Evolutionary conservation across 1,284 basidiomycete species (phyloP).

Genomic region (Cerrena zonata): DNA sequence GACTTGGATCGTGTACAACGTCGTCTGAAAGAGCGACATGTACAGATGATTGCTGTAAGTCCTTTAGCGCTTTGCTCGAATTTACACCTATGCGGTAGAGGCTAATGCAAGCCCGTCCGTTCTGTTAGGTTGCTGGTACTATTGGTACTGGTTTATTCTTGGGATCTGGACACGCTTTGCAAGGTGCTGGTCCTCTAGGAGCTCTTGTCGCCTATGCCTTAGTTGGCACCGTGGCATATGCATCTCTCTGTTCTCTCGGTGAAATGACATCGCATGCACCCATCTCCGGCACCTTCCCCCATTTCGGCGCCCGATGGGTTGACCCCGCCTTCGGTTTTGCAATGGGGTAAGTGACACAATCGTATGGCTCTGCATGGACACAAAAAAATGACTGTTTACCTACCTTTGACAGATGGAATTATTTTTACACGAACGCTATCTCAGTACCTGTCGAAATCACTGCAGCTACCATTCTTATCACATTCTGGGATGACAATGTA

Average conservation of each 20-base stretch:
- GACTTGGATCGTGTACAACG: conserved; percentile 61
- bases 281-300: conserved; percentile 69
- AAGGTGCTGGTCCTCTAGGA: conserved; percentile 52
- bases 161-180: conserved; percentile 63
- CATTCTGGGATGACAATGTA: conserved; percentile 71
- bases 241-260: conserved; percentile 59
- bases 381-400: not conserved
- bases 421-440: conserved; percentile 51
- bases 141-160: conserved; percentile 79
- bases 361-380: not conserved
- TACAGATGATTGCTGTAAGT: conserved; percentile 53
- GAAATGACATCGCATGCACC: conserved; percentile 71
- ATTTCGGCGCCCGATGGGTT: conserved; percentile 67
- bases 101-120: conserved; percentile 1
- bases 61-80: conserved; percentile 7
- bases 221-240: conserved; percentile 59
- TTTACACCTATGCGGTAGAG: not conserved
- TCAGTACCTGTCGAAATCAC: conserved; percentile 72
- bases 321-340: conserved; percentile 75
- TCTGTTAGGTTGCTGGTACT: conserved; percentile 60
- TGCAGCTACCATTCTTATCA: conserved; percentile 67
- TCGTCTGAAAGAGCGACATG: conserved; percentile 63
- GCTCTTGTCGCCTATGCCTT: conserved; percentile 57
- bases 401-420: conserved; percentile 29
- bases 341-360: conserved; percentile 30